Conservation (phyloP, 2,329 filamentous ascomycete species). For the Coleophoma cylindrospora region DNA sequence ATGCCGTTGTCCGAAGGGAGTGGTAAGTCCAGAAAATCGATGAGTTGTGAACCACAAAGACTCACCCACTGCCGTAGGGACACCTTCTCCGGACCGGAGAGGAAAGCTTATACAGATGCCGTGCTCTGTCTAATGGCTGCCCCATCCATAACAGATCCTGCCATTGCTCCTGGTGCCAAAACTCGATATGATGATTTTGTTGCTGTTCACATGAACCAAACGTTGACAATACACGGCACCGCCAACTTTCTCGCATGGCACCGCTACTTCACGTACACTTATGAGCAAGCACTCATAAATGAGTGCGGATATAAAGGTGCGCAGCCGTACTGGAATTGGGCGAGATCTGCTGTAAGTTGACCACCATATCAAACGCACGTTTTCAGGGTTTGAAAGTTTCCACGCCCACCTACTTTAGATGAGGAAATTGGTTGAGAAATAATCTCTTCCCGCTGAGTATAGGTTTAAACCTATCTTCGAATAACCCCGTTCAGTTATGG, state of each 20-base stretch:
- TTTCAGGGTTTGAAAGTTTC: too few relatives aligned
- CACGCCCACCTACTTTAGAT: too few relatives aligned
- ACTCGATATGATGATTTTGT: conserved; percentile 33
- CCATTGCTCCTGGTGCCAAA: conserved; percentile 22
- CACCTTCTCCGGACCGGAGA: conserved; percentile 9
- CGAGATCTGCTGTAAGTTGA: conserved; percentile 4
- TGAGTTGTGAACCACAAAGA: neutral
- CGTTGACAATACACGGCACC: conserved; percentile 27
- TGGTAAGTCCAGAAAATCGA: conserved; percentile 27
- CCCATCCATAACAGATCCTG: conserved; percentile 25
- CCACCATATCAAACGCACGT: neutral
- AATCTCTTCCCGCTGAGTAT: too few relatives aligned
- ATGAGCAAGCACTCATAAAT: conserved; percentile 33
- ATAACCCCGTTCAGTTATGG: too few relatives aligned
- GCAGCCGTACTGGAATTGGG: conserved; percentile 34
- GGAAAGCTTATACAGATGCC: conserved; percentile 29
- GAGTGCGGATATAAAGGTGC: conserved; percentile 37
- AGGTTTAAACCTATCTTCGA: too few relatives aligned
- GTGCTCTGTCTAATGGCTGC: conserved; percentile 31
- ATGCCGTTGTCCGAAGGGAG: conserved; percentile 34
- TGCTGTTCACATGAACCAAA: conserved; percentile 30
- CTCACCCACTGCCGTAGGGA: conserved; percentile 9
- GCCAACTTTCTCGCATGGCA: conserved; percentile 37
- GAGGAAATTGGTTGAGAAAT: conserved; percentile 18
- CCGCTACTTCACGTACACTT: conserved; percentile 33